phyloP scores from a whole-genome alignment of 2,329 filamentous ascomycete species.

The Sporothrix dimorphospora region DNA sequence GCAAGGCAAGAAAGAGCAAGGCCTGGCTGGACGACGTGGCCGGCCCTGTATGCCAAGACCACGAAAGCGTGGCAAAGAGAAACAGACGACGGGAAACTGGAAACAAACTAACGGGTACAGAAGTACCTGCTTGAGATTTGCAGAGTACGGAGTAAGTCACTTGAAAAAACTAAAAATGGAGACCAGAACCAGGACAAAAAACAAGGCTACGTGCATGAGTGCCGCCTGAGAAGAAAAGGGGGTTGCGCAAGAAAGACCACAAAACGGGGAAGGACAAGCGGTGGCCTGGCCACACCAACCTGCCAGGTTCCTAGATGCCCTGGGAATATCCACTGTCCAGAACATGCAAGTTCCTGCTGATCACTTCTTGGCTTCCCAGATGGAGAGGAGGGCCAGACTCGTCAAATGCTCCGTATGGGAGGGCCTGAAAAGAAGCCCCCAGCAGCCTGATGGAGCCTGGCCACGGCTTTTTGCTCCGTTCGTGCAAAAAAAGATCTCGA shows the following conservation, averaged over 20 bases:
- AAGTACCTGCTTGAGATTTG: conserved; percentile 6
- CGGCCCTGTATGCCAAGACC: not conserved
- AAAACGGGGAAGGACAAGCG: not conserved
- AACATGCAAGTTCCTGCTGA: not conserved
- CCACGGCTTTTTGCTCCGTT: not conserved
- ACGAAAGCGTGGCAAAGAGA: conserved; percentile 4
- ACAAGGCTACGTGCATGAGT: conserved; percentile 1
- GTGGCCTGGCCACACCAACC: not conserved
- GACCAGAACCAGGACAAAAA: not conserved
- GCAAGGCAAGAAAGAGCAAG: not conserved
- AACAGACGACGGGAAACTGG: not conserved
- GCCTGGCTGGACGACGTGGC: not conserved
- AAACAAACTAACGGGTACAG: conserved; percentile 1
- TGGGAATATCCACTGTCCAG: conserved; percentile 3
- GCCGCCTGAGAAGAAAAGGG: not conserved
- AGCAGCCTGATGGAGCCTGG: not conserved
- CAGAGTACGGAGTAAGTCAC: not conserved
- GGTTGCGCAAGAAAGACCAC: not conserved
- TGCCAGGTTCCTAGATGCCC: not conserved
- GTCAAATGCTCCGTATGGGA: not conserved
- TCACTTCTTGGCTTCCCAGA: conserved; percentile 16
- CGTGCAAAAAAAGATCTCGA: not conserved
- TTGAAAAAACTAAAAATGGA: not conserved
- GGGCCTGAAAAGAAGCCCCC: not conserved
- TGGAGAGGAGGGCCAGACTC: too few species aligned